phyloP scores from a whole-genome alignment of 176 grass and related monocot genomes.

The Rhynchospora pubera region DNA sequence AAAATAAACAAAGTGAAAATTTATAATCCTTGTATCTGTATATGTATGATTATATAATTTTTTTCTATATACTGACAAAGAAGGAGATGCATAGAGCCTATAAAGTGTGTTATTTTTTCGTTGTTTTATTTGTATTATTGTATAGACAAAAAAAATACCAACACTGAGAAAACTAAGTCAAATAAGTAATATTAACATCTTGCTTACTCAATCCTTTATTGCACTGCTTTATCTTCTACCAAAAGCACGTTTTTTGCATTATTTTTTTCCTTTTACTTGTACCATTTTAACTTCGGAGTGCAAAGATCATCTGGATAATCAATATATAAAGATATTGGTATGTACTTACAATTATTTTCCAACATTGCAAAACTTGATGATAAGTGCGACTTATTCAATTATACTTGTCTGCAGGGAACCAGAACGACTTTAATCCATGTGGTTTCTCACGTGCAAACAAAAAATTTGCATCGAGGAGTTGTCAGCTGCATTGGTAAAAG shows the following conservation, averaged over 20 bases:
- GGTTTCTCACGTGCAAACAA: background rate
- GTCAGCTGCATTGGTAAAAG: background rate
- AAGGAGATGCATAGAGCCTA: background rate
- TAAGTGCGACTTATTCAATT: background rate
- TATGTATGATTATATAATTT: no score
- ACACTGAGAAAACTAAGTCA: background rate
- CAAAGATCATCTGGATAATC: background rate
- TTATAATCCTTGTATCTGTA: no score
- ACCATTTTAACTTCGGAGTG: background rate
- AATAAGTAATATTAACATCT: background rate
- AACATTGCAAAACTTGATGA: background rate
- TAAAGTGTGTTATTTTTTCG: background rate
- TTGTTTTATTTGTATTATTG: background rate
- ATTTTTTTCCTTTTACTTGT: background rate
- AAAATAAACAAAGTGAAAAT: no score
- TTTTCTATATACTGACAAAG: no score
- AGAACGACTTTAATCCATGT: background rate
- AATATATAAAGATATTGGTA: background rate
- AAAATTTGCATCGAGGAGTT: background rate
- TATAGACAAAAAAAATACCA: background rate
- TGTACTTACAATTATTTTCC: background rate
- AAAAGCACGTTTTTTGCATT: background rate
- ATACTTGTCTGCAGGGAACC: background rate
- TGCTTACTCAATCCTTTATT: background rate
- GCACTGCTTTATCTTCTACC: background rate